Conservation (phyloP, 2,329 filamentous ascomycete species). For the Hyphodiscus sp. region DNA sequence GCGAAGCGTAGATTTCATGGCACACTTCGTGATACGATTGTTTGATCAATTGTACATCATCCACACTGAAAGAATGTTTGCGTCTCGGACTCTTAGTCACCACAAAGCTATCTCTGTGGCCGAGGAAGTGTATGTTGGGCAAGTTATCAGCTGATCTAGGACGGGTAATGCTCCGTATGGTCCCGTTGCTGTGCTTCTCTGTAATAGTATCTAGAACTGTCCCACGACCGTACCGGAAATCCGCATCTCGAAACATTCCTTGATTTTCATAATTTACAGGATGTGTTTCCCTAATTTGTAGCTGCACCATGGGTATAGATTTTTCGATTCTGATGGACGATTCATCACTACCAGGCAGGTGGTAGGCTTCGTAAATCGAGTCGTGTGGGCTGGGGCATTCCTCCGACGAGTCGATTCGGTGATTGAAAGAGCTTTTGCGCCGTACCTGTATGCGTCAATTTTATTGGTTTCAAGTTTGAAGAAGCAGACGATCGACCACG, state of each 20-base stretch:
- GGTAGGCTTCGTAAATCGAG: conserved; percentile 34
- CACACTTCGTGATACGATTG: conserved; percentile 24
- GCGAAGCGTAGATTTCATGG: conserved; percentile 6
- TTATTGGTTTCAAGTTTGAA: conserved; percentile 10
- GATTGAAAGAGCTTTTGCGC: conserved; percentile 27
- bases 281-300: conserved; percentile 6
- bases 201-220: conserved; percentile 35
- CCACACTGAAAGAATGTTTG: conserved; percentile 31
- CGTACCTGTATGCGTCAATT: conserved; percentile 24
- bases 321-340: conserved; percentile 12
- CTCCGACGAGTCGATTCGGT: conserved; percentile 32
- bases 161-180: conserved; percentile 26
- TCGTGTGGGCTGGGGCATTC: conserved; percentile 31
- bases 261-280: background rate
- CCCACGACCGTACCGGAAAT: conserved; percentile 35
- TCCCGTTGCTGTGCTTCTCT: conserved; percentile 35
- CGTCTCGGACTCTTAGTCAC: conserved; percentile 24
- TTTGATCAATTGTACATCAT: conserved; percentile 30
- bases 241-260: conserved; percentile 1
- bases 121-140: conserved; percentile 22
- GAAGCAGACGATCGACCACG: background rate
- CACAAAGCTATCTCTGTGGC: conserved; percentile 25
- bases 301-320: background rate
- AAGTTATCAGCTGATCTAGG: conserved; percentile 24
- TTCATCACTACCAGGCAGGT: conserved; percentile 29